Evolutionary conservation across 805 yeast species (phyloP).

Genomic region (Yamadazyma takamatsuzukensis): DNA sequence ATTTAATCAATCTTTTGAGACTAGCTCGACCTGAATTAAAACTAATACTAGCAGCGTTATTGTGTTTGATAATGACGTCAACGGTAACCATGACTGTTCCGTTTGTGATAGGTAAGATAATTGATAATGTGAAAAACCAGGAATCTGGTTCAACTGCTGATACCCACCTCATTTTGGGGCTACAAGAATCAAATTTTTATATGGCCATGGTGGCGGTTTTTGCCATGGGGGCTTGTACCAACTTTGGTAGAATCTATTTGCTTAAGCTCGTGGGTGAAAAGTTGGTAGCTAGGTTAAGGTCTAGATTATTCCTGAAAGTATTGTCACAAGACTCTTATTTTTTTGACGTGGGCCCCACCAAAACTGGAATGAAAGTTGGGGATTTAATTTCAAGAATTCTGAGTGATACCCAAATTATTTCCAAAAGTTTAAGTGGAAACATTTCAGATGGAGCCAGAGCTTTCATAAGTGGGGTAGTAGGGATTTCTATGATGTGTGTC

Average conservation of each 20-base stretch:
- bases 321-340: constrained; percentile 85
- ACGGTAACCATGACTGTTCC: constrained; percentile 82
- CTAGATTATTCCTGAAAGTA: constrained; percentile 71
- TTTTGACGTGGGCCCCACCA: constrained; percentile 69
- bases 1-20: constrained; percentile 19
- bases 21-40: constrained; percentile 47
- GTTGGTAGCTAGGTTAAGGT: constrained; percentile 77
- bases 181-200: constrained; percentile 63
- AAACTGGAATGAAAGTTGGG: constrained; percentile 64
- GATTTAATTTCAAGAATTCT: constrained; percentile 86
- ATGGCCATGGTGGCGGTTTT: constrained; percentile 59
- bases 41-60: constrained; percentile 52
- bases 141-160: constrained; percentile 2
- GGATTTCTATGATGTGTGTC: constrained; percentile 86
- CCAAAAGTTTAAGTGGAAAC: constrained; percentile 83
- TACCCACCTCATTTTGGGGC: constrained; percentile 44
- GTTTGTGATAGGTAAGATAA: constrained; percentile 75
- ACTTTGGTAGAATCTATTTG: constrained; percentile 74
- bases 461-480: constrained; percentile 76
- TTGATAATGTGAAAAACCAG: constrained; percentile 47
- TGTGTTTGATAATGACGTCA: constrained; percentile 65
- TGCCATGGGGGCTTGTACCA: constrained; percentile 69
- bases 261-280: constrained; percentile 81
- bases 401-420: constrained; percentile 83
- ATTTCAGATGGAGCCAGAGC: constrained; percentile 91